Percentiles rank a stretch among this genome's conserved stretches.
phyloP scores from a whole-genome alignment of 768 basidiomycete species.

The Amanita polypyramis region DNA sequence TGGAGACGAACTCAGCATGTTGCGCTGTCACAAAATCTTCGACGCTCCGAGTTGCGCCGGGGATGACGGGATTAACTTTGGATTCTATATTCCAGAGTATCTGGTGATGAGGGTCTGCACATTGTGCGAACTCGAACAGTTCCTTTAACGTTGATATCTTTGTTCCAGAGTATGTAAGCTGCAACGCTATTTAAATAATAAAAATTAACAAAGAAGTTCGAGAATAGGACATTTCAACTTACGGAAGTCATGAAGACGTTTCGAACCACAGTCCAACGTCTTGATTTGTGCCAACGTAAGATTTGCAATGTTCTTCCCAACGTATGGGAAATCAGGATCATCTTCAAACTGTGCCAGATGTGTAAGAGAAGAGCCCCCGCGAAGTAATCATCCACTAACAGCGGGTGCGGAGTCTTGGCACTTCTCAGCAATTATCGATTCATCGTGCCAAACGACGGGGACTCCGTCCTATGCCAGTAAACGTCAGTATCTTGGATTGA shows the following conservation, averaged over 20 bases:
- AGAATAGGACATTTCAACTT: constrained; percentile 14
- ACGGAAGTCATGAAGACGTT: constrained; percentile 50
- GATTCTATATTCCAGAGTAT: constrained; percentile 75
- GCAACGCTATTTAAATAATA: constrained; percentile 45
- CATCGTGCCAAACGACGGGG: constrained; percentile 78
- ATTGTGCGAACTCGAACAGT: constrained; percentile 66
- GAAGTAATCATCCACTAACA: constrained; percentile 25
- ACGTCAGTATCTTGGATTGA: background rate
- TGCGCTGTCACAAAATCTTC: constrained; percentile 56
- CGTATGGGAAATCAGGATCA: constrained; percentile 63
- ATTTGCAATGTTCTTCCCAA: constrained; percentile 68
- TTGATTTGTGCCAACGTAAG: constrained; percentile 71
- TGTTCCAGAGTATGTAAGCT: constrained; percentile 55
- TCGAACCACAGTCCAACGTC: constrained; percentile 73
- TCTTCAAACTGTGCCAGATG: constrained; percentile 29
- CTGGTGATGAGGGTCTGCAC: constrained; percentile 53
- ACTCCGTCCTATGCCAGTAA: constrained; percentile 51
- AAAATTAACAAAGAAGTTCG: background rate
- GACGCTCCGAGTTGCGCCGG: constrained; percentile 40
- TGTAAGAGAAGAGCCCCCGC: background rate
- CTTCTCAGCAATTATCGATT: constrained; percentile 49
- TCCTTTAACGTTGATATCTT: constrained; percentile 67
- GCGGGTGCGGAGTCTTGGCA: constrained; percentile 56
- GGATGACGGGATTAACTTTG: constrained; percentile 50
- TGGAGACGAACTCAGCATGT: constrained; percentile 43